Conservation (phyloP, 768 basidiomycete genomes). For the Saitozyma sp. region DNA sequence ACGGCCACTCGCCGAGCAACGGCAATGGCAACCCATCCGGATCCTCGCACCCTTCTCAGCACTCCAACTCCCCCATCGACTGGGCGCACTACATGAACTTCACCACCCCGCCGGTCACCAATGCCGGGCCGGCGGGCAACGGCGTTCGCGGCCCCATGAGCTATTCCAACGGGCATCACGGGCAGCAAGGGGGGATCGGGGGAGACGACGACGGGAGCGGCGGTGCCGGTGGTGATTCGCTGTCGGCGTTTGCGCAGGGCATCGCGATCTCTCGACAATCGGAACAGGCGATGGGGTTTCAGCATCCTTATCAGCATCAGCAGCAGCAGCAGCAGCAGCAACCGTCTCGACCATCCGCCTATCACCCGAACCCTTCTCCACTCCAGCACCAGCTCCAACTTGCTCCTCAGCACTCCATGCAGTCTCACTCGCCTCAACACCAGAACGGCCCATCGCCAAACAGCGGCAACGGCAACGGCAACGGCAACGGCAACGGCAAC, state of each 20-base stretch:
- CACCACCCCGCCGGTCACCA: constrained; percentile 34
- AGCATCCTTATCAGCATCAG: constrained; percentile 14
- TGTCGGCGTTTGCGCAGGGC: constrained; percentile 38
- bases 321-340: constrained; percentile 2
- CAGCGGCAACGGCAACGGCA: constrained; percentile 9
- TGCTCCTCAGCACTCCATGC: constrained; percentile 1
- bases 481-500: neutral
- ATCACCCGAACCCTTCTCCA: too few relatives aligned
- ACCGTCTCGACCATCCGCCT: too few relatives aligned
- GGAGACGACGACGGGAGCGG: neutral
- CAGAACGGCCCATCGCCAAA: neutral
- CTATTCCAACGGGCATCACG: neutral
- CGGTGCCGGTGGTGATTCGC: constrained; percentile 8
- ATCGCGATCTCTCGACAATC: constrained; percentile 24
- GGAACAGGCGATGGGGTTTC: constrained; percentile 15
- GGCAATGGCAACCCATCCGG: neutral
- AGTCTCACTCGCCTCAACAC: neutral
- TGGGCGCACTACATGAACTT: constrained; percentile 44
- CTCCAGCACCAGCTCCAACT: neutral
- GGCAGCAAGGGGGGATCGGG: constrained; percentile 6
- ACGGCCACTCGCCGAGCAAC: too few relatives aligned
- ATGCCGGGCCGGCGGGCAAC: constrained; percentile 6
- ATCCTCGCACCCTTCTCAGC: neutral
- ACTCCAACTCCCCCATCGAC: constrained; percentile 35
- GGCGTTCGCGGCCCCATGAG: neutral